phyloP scores from a whole-genome alignment of 2,329 filamentous ascomycete species.

The Trichoderma atrobrunneum region DNA sequence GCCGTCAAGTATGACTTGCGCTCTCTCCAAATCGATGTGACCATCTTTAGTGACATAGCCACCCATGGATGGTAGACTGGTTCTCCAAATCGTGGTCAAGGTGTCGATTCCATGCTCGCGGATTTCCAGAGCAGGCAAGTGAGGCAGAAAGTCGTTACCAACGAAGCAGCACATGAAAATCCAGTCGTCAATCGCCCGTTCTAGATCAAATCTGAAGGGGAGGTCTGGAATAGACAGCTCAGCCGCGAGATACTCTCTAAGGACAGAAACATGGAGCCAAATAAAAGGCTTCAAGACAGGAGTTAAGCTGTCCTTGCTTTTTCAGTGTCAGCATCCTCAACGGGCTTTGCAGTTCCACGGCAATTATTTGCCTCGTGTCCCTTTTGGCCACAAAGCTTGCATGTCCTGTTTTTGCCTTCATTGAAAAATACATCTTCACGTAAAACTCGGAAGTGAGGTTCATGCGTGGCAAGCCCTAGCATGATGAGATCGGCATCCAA shows the following conservation, averaged over 20 bases:
- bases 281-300: conserved; percentile 83
- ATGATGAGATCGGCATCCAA: conserved; percentile 98
- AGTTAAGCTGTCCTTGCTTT: conserved; percentile 71
- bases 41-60: conserved; percentile 97
- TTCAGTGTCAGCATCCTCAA: conserved; percentile 74
- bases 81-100: conserved; percentile 93
- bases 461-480: conserved; percentile 94
- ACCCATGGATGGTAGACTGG: conserved; percentile 86
- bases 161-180: conserved; percentile 99
- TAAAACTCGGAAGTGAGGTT: conserved; percentile 92
- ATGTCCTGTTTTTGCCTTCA: conserved; percentile 76
- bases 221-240: conserved; percentile 82
- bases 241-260: conserved; percentile 88
- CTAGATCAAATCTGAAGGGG: conserved; percentile 86
- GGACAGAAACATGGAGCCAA: conserved; percentile 89
- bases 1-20: conserved; percentile 83
- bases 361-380: conserved; percentile 89
- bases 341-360: conserved; percentile 70
- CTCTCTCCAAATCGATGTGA: conserved; percentile 79
- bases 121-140: conserved; percentile 96
- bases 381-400: conserved; percentile 85
- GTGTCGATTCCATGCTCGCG: conserved; percentile 96
- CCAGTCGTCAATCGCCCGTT: conserved; percentile 95
- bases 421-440: conserved; percentile 96
- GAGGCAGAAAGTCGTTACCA: conserved; percentile 95